Percentiles rank a stretch among this genome's conserved stretches.
Evolutionary conservation across 139 green algal species (phyloP).

Genomic region (Volvox africanus): DNA sequence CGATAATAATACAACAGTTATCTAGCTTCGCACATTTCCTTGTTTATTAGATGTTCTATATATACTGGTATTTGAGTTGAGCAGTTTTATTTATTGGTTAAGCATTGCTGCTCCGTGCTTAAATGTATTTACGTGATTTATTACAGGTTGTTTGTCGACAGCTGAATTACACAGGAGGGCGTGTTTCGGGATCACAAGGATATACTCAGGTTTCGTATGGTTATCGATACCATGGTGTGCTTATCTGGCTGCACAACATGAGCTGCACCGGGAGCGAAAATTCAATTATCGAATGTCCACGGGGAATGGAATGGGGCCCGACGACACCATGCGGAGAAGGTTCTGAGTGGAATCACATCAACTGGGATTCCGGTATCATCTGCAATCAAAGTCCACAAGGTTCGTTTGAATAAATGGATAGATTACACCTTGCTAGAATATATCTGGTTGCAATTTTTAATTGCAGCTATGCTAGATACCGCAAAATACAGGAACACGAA

Average conservation of each 20-base stretch:
- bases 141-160: constrained; percentile 11
- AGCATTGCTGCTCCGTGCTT: too few relatives aligned
- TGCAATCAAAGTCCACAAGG: background rate
- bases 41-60: too few relatives aligned
- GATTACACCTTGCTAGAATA: too few relatives aligned
- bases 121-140: too few relatives aligned
- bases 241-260: background rate
- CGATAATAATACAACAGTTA: too few relatives aligned
- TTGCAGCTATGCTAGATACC: too few relatives aligned
- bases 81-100: too few relatives aligned
- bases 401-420: background rate
- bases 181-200: background rate
- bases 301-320: background rate
- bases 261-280: background rate
- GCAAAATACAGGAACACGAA: too few relatives aligned
- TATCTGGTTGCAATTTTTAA: too few relatives aligned
- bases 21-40: too few relatives aligned
- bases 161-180: constrained; percentile 1
- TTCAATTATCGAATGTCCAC: background rate
- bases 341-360: background rate
- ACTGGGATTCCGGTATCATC: background rate
- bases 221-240: background rate
- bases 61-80: too few relatives aligned
- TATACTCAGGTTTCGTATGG: background rate
- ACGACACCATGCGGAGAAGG: background rate